Evolutionary conservation across 1,284 basidiomycete genomes (phyloP).

Genomic region (Flammula alnicola): DNA sequence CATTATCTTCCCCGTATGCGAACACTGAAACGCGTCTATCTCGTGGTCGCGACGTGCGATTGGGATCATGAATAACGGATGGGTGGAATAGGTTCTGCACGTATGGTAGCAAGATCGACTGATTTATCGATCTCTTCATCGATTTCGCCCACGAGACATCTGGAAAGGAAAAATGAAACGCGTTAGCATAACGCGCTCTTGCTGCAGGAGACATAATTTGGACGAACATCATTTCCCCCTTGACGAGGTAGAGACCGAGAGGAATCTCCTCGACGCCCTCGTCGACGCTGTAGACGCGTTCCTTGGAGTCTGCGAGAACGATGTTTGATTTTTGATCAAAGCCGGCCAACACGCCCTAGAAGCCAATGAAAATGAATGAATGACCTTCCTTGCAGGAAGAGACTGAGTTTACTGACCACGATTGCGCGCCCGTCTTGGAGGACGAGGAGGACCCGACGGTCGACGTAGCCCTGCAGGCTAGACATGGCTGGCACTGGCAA

Average conservation of each 20-base stretch:
- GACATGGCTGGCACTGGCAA: slow-evolving; percentile 65
- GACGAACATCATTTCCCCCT: slow-evolving; percentile 95
- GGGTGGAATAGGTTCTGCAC: slow-evolving; percentile 86
- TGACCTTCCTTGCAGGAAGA: slow-evolving; percentile 12
- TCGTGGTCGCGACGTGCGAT: background rate
- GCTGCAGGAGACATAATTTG: background rate
- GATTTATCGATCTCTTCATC: slow-evolving; percentile 85
- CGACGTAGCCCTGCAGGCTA: slow-evolving; percentile 85
- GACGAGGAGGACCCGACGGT: slow-evolving; percentile 85
- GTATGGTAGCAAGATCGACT: slow-evolving; percentile 79
- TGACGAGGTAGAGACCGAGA: slow-evolving; percentile 95
- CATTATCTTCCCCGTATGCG: background rate
- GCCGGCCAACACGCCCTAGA: slow-evolving; percentile 85
- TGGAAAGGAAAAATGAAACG: slow-evolving; percentile 36
- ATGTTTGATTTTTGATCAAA: slow-evolving; percentile 94
- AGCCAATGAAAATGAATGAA: slow-evolving; percentile 14
- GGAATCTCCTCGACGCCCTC: slow-evolving; percentile 94
- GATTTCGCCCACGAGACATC: slow-evolving; percentile 89
- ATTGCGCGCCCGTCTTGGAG: slow-evolving; percentile 92
- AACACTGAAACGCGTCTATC: background rate
- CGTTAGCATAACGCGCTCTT: slow-evolving; percentile 6
- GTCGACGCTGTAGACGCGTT: slow-evolving; percentile 88
- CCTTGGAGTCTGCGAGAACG: slow-evolving; percentile 88
- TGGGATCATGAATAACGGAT: slow-evolving; percentile 64
- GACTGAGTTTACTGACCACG: slow-evolving; percentile 59